phyloP scores from a whole-genome alignment of 805 yeast species.

The Ogataea pilisensis region DNA sequence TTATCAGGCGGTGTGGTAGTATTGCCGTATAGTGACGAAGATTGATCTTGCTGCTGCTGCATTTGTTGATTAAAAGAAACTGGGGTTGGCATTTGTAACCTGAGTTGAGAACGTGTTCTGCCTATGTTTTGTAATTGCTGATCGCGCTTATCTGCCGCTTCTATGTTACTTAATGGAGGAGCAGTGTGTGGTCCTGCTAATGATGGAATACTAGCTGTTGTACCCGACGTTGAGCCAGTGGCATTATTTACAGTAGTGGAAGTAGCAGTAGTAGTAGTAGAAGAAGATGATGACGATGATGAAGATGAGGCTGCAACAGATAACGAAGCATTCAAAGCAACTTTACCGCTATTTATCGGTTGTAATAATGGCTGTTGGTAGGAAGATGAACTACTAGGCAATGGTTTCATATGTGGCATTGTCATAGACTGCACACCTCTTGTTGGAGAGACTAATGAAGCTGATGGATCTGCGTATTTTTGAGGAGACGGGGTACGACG shows the following conservation, averaged over 20 bases:
- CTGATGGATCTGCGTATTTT: constrained; percentile 22
- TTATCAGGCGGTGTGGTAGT: constrained; percentile 16
- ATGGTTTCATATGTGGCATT: constrained; percentile 46
- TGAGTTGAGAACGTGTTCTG: constrained; percentile 51
- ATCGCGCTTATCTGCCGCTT: constrained; percentile 7
- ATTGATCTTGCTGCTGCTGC: constrained; percentile 37
- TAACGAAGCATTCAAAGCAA: too few species aligned
- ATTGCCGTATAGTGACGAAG: constrained; percentile 4
- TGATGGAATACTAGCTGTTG: neutral
- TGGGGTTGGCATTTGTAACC: constrained; percentile 76
- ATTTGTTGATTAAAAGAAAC: constrained; percentile 35
- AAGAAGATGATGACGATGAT: neutral
- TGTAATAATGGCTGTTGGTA: constrained; percentile 45
- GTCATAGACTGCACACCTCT: constrained; percentile 22
- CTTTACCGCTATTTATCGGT: constrained; percentile 54
- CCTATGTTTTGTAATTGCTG: constrained; percentile 15
- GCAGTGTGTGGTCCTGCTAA: constrained; percentile 30
- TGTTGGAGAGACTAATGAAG: constrained; percentile 26
- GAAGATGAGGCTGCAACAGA: too few species aligned
- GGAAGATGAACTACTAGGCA: constrained; percentile 34
- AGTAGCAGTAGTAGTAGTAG: neutral
- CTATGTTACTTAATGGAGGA: constrained; percentile 17
- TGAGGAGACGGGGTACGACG: constrained; percentile 47
- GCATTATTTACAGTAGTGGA: neutral
- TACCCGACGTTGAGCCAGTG: neutral